phyloP scores from a whole-genome alignment of 2,329 filamentous ascomycete species.

The Pezicula carpinea region DNA sequence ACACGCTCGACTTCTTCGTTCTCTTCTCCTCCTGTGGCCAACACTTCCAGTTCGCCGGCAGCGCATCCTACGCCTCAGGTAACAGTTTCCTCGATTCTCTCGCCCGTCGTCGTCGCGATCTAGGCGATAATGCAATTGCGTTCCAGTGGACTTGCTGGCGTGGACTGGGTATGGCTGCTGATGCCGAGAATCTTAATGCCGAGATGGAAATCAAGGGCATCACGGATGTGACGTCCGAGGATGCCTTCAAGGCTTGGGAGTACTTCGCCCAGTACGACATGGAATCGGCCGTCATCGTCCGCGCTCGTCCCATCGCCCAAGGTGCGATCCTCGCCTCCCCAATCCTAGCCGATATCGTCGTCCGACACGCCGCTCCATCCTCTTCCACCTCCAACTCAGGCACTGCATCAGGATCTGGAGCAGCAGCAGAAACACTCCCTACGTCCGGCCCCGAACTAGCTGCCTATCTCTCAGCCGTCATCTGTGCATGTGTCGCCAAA shows the following conservation, averaged over 20 bases:
- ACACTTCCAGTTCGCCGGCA: constrained; percentile 29
- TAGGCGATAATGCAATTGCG: constrained; percentile 36
- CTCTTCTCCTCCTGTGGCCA: constrained; percentile 28
- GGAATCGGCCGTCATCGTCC: constrained; percentile 35
- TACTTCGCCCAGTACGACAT: constrained; percentile 31
- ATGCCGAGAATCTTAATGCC: constrained; percentile 33
- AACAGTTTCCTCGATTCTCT: constrained; percentile 35
- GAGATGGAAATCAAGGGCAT: constrained; percentile 38
- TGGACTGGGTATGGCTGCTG: constrained; percentile 33
- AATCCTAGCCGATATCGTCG: constrained; percentile 27
- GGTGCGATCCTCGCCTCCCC: constrained; percentile 22
- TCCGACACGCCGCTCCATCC: constrained; percentile 4
- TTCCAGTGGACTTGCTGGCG: constrained; percentile 41
- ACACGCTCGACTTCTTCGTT: constrained; percentile 32
- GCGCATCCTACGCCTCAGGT: constrained; percentile 40
- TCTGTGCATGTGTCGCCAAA: constrained; percentile 27
- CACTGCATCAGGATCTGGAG: constrained; percentile 1
- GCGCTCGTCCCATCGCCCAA: constrained; percentile 26
- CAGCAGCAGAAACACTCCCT: not conserved
- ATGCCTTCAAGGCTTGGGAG: constrained; percentile 39
- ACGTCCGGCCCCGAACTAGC: constrained; percentile 24
- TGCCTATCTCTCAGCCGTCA: constrained; percentile 25
- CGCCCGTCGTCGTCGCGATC: constrained; percentile 23
- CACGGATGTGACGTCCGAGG: constrained; percentile 35
- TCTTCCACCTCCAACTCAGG: too few relatives aligned